Evolutionary conservation across 352 stramenopile genomes (phyloP).

Genomic region (Phytopythium helicoides): DNA sequence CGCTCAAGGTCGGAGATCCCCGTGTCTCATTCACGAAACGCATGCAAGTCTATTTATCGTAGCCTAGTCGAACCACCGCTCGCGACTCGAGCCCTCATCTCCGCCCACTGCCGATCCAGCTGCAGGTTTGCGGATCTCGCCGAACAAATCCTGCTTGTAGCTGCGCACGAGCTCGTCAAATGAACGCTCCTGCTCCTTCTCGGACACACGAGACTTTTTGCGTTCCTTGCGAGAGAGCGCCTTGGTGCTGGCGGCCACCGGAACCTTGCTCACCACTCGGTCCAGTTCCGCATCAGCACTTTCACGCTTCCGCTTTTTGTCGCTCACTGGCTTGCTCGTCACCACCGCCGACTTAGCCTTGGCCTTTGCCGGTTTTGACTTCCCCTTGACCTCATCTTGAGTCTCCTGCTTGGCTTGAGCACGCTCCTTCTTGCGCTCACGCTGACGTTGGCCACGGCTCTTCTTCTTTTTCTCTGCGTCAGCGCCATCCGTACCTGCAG

Average conservation of each 20-base stretch:
- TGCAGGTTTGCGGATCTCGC: constrained; percentile 28
- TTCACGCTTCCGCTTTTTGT: constrained; percentile 41
- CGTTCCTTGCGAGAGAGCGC: constrained; percentile 65
- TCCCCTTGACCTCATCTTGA: constrained; percentile 15
- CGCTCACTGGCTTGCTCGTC: constrained; percentile 20
- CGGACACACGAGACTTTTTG: constrained; percentile 48
- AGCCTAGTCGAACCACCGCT: constrained; percentile 74
- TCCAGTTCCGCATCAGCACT: constrained; percentile 19
- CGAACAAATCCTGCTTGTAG: constrained; percentile 87
- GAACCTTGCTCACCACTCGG: constrained; percentile 11
- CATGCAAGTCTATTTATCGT: not conserved
- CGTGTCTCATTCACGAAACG: too few relatives aligned
- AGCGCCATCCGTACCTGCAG: constrained; percentile 44
- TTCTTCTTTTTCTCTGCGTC: constrained; percentile 39
- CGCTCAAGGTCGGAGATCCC: not conserved
- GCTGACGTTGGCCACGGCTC: constrained; percentile 71
- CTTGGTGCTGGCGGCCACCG: constrained; percentile 29
- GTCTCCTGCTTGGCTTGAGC: constrained; percentile 24
- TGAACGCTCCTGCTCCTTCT: constrained; percentile 51
- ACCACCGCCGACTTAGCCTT: constrained; percentile 24
- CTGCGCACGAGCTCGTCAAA: constrained; percentile 76
- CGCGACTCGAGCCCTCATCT: constrained; percentile 12
- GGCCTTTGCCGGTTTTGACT: constrained; percentile 26
- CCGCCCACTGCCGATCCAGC: constrained; percentile 5
- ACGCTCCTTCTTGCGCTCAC: constrained; percentile 68